These are phyloP conservation scores for Eucalyptus marginata DNA, from an alignment of 345 rosid species.

Conservation along the genomic window DNA sequence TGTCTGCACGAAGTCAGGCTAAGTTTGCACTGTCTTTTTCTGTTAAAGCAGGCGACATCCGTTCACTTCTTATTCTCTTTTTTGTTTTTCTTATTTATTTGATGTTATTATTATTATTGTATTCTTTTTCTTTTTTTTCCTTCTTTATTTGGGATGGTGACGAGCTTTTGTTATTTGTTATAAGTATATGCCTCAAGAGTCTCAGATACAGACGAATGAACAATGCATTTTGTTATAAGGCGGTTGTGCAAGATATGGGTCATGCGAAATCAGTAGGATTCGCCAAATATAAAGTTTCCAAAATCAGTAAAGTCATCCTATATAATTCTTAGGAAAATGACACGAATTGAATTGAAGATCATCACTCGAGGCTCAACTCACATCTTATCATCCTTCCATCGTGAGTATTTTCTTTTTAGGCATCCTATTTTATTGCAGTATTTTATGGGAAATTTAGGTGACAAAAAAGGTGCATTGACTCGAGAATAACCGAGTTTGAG, in stretches of 20 bases:
- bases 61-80: neutral
- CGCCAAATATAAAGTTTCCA: neutral
- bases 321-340: neutral
- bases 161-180: neutral
- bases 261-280: neutral
- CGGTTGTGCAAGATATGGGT: neutral
- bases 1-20: neutral
- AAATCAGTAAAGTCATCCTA: neutral
- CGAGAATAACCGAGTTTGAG: neutral
- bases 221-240: neutral
- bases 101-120: accelerated
- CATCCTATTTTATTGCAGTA: neutral
- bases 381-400: neutral
- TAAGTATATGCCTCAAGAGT: neutral
- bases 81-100: neutral
- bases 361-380: neutral
- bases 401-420: accelerated
- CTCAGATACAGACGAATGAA: accelerated
- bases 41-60: neutral
- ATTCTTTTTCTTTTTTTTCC: neutral
- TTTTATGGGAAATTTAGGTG: neutral
- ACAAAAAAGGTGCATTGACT: neutral
- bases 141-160: neutral
- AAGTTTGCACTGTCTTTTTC: neutral
- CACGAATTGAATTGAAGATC: neutral